These are phyloP conservation scores for Colletotrichum somersetense DNA, from an alignment of 2,329 filamentous ascomycete species.

Conservation along the genomic window DNA sequence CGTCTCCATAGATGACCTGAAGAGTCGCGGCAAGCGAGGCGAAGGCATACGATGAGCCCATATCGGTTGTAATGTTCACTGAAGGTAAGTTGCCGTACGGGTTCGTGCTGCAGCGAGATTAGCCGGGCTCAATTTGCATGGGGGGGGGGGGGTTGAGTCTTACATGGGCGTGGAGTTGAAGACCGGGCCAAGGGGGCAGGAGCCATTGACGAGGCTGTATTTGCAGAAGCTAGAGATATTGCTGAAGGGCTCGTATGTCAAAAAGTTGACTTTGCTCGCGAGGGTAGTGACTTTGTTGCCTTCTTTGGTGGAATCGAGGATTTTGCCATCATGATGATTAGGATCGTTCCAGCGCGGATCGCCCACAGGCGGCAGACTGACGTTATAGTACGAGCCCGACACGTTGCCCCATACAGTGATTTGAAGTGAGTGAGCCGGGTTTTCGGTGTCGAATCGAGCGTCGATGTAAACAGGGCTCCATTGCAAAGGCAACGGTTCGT, in stretches of 20 bases:
- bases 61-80: slow-evolving; percentile 79
- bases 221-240: slow-evolving; percentile 75
- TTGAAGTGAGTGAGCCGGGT: slow-evolving; percentile 74
- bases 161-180: slow-evolving; percentile 67
- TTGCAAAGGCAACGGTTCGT: slow-evolving; percentile 67
- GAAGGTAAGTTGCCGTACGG: slow-evolving; percentile 70
- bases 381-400: slow-evolving; percentile 73
- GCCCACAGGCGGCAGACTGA: slow-evolving; percentile 70
- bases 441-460: slow-evolving; percentile 76
- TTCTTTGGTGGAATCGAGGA: slow-evolving; percentile 70
- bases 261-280: slow-evolving; percentile 76
- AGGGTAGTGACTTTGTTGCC: slow-evolving; percentile 77
- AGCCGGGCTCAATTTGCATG: slow-evolving; percentile 7
- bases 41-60: slow-evolving; percentile 88
- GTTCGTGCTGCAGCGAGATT: slow-evolving; percentile 5
- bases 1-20: slow-evolving; percentile 80
- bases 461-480: slow-evolving; percentile 82
- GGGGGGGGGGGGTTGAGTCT: slow-evolving; percentile 32
- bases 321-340: slow-evolving; percentile 79
- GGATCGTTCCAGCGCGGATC: slow-evolving; percentile 73
- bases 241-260: slow-evolving; percentile 80
- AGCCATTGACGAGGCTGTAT: slow-evolving; percentile 66
- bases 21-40: slow-evolving; percentile 83
- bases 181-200: slow-evolving; percentile 81
- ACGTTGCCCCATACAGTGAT: slow-evolving; percentile 94